A percentile compares a stretch with the other conserved stretches of the same genome.
These are phyloP conservation scores for Serendipita indica DNA, from an alignment of 768 basidiomycete genomes.

Conservation along the genomic window DNA sequence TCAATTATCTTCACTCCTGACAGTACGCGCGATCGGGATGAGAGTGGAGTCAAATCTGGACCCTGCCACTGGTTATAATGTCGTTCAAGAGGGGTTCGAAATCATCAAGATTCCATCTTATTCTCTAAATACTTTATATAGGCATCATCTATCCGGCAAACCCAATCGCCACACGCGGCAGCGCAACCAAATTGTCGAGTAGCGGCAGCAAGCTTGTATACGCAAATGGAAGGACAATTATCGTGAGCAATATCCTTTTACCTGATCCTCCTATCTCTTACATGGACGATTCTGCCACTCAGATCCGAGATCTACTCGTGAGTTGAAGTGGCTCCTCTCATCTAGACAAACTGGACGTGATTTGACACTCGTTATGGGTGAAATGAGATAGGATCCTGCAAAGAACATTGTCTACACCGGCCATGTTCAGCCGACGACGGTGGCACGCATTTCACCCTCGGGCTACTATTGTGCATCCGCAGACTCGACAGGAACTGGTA, in stretches of 20 bases:
- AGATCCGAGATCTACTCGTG: conserved; percentile 11
- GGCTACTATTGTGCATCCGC: conserved; percentile 93
- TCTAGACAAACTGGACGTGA: no score
- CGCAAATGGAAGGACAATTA: conserved; percentile 66
- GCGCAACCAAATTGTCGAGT: conserved; percentile 55
- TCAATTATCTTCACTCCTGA: no score
- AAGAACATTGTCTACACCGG: conserved; percentile 54
- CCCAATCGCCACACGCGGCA: conserved; percentile 51
- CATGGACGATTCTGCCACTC: neutral
- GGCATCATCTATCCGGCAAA: conserved; percentile 40
- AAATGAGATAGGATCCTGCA: conserved; percentile 53
- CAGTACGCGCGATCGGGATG: no score
- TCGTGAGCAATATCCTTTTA: conserved; percentile 41
- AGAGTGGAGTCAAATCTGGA: no score
- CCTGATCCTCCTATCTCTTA: no score
- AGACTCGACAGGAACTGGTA: conserved; percentile 68
- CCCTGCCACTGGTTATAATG: no score
- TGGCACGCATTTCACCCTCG: conserved; percentile 82
- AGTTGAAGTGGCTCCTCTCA: no score
- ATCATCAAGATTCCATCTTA: no score
- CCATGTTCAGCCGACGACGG: conserved; percentile 72
- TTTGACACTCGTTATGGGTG: no score
- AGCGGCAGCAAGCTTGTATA: conserved; percentile 75
- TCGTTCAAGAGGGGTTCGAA: neutral
- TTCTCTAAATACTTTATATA: neutral